These are phyloP conservation scores for Amylocystis lapponica DNA, from an alignment of 768 basidiomycete species.

Conservation along the genomic window DNA sequence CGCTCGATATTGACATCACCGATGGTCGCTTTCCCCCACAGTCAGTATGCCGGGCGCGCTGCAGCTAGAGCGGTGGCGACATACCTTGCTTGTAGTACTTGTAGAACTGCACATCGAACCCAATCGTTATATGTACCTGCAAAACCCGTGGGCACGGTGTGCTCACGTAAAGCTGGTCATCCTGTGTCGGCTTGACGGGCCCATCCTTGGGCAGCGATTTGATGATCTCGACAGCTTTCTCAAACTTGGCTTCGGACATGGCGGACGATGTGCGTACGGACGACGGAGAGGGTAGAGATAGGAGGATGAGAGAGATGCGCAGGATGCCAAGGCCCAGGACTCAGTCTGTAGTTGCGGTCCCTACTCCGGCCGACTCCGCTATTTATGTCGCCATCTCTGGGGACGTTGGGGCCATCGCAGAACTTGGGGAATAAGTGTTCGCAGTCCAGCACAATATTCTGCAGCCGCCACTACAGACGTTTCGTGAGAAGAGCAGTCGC, in stretches of 20 bases:
- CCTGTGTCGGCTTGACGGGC: slow-evolving; percentile 64
- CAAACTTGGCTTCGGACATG: slow-evolving; percentile 51
- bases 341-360: background rate
- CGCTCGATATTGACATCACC: slow-evolving; percentile 64
- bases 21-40: slow-evolving; percentile 45
- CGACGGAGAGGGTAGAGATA: background rate
- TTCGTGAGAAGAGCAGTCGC: no score
- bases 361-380: background rate
- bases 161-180: slow-evolving; percentile 77
- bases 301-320: background rate
- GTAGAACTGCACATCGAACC: slow-evolving; percentile 72
- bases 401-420: no score
- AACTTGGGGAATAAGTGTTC: background rate
- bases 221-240: slow-evolving; percentile 69
- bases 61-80: slow-evolving; percentile 10
- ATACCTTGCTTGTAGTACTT: slow-evolving; percentile 88
- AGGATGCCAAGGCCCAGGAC: background rate
- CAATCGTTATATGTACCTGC: background rate
- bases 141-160: no score
- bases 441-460: background rate
- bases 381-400: background rate
- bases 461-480: no score
- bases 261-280: background rate
- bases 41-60: background rate
- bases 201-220: slow-evolving; percentile 71